A percentile compares a stretch with the other conserved stretches of the same genome.
phyloP scores from a whole-genome alignment of 1,139 yeast genomes.

The Pneumocystis murina region DNA sequence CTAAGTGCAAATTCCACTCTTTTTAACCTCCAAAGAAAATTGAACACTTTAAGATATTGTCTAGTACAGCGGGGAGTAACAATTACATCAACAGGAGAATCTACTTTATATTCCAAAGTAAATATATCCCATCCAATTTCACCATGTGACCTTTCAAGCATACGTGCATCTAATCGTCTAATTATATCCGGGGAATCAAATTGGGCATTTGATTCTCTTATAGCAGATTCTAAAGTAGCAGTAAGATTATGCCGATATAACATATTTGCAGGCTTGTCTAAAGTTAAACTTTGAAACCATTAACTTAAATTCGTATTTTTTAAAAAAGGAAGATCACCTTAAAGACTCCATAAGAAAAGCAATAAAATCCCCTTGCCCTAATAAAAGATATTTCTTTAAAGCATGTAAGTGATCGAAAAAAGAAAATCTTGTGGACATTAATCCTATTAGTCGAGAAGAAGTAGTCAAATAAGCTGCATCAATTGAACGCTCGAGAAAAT shows the following conservation, averaged over 20 bases:
- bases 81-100: slow-evolving; percentile 34
- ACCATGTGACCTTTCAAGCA: slow-evolving; percentile 55
- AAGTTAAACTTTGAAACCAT: slow-evolving; percentile 11
- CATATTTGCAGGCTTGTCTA: slow-evolving; percentile 47
- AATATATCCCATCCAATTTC: slow-evolving; percentile 74
- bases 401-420: slow-evolving; percentile 44
- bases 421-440: slow-evolving; percentile 37
- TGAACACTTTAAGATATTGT: slow-evolving; percentile 68
- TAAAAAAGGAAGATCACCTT: slow-evolving; percentile 18
- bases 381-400: slow-evolving; percentile 51
- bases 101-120: slow-evolving; percentile 66
- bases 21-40: slow-evolving; percentile 67
- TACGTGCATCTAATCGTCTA: slow-evolving; percentile 65
- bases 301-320: not conserved
- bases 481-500: slow-evolving; percentile 32
- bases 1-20: slow-evolving; percentile 43
- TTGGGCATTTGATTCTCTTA: slow-evolving; percentile 47
- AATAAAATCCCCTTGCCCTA: slow-evolving; percentile 67
- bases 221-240: slow-evolving; percentile 49
- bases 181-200: slow-evolving; percentile 30
- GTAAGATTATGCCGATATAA: slow-evolving; percentile 56
- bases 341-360: slow-evolving; percentile 49
- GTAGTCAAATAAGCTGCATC: slow-evolving; percentile 44
- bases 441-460: slow-evolving; percentile 36
- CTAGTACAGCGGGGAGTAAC: slow-evolving; percentile 28